phyloP scores from a whole-genome alignment of 2,329 filamentous ascomycete species.

The Phialophora expanda region DNA sequence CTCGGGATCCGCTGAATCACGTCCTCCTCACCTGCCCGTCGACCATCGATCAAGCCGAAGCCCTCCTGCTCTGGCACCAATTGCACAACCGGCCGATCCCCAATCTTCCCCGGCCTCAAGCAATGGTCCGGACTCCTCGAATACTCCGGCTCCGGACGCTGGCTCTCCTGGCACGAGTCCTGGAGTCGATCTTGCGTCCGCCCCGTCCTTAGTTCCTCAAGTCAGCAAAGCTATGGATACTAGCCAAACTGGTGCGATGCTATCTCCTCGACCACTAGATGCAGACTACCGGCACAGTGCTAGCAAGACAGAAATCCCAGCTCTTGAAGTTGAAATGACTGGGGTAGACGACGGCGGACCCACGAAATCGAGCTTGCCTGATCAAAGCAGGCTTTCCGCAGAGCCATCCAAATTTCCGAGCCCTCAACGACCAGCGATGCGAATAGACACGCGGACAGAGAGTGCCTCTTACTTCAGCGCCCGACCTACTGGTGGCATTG shows the following conservation, averaged over 20 bases:
- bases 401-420: conserved; percentile 1
- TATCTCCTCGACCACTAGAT: neutral
- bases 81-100: conserved; percentile 41
- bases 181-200: conserved; percentile 61
- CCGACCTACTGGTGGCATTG: conserved; percentile 26
- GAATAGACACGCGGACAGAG: conserved; percentile 35
- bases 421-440: conserved; percentile 31
- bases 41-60: conserved; percentile 15
- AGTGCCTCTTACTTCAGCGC: conserved; percentile 34
- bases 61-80: conserved; percentile 24
- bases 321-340: conserved; percentile 28
- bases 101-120: conserved; percentile 66
- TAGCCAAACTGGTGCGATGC: conserved; percentile 15
- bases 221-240: conserved; percentile 28
- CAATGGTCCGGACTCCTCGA: conserved; percentile 69
- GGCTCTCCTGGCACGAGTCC: conserved; percentile 76
- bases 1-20: conserved; percentile 1
- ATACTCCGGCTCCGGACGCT: conserved; percentile 71
- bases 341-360: neutral
- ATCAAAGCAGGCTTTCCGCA: conserved; percentile 8
- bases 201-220: conserved; percentile 13
- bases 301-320: neutral
- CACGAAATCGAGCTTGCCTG: neutral
- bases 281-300: neutral
- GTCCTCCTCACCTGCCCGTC: conserved; percentile 3